Evolutionary conservation across 495 filamentous ascomycete species (phyloP).

Genomic region (Choiromyces venosus): DNA sequence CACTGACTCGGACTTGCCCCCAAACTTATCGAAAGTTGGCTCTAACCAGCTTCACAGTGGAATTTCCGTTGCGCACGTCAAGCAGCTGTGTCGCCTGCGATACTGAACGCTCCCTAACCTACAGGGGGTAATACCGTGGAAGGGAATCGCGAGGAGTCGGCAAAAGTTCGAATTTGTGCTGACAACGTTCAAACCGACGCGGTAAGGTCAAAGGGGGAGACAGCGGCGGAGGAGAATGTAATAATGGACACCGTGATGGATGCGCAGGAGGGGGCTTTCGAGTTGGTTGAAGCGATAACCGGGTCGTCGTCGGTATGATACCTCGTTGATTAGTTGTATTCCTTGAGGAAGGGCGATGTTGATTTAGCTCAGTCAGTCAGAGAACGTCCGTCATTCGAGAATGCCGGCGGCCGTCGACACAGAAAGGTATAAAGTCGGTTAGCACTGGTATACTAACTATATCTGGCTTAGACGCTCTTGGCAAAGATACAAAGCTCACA

Average conservation of each 20-base stretch:
- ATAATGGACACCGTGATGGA: neutral
- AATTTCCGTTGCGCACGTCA: neutral
- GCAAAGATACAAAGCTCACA: conserved; percentile 7
- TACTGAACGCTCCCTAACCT: neutral
- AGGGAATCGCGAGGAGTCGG: neutral
- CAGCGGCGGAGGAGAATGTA: neutral
- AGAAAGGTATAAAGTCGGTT: conserved; percentile 32
- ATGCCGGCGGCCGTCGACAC: conserved; percentile 26
- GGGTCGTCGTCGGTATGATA: neutral
- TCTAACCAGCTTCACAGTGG: neutral
- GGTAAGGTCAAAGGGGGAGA: neutral
- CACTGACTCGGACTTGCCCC: neutral
- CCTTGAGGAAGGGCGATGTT: neutral
- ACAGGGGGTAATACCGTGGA: neutral
- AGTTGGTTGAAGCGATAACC: neutral
- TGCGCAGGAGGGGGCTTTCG: neutral
- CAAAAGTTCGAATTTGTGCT: neutral
- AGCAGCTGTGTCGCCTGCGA: neutral
- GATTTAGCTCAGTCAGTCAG: neutral
- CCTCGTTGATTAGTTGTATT: neutral
- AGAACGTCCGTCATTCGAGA: conserved; percentile 8
- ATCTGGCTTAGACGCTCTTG: conserved; percentile 31
- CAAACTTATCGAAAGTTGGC: neutral
- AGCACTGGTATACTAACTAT: conserved; percentile 23
- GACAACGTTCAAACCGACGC: neutral